Percentiles rank a stretch among this genome's conserved stretches.
phyloP scores from a whole-genome alignment of 768 basidiomycete species.

The Pleurotus sapidus region DNA sequence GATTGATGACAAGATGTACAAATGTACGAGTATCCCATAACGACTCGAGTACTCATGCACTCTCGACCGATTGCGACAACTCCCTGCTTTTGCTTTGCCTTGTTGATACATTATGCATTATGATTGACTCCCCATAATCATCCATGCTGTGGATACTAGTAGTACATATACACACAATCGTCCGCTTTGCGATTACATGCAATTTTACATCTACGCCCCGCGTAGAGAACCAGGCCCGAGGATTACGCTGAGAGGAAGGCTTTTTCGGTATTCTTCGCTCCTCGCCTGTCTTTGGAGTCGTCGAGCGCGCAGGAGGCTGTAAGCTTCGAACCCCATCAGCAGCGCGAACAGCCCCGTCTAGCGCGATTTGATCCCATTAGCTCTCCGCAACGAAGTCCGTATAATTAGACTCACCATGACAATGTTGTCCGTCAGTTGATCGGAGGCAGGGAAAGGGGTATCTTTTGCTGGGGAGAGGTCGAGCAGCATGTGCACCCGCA shows the following conservation, averaged over 20 bases:
- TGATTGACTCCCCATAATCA: not conserved
- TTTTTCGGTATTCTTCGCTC: too few species aligned
- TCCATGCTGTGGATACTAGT: not conserved
- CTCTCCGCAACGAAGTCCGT: too few species aligned
- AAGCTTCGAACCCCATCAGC: too few species aligned
- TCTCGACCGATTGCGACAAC: not conserved
- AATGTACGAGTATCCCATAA: not conserved
- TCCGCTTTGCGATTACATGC: not conserved
- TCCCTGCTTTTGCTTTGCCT: not conserved
- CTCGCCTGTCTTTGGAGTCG: too few species aligned
- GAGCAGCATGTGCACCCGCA: constrained; percentile 15
- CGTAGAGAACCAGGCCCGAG: not conserved
- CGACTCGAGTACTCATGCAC: not conserved
- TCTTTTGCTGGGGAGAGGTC: constrained; percentile 17
- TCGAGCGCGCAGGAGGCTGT: too few species aligned
- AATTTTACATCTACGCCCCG: not conserved
- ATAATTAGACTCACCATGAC: constrained; percentile 18
- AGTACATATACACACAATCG: not conserved
- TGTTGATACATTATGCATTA: too few species aligned
- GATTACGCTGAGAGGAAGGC: too few species aligned
- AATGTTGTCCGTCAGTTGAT: constrained; percentile 22
- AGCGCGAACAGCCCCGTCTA: too few species aligned
- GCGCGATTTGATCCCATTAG: too few species aligned
- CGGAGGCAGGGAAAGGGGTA: constrained; percentile 20
- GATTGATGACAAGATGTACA: not conserved